Conservation (phyloP, 305 asterid species). For the Solanum hybrid region DNA sequence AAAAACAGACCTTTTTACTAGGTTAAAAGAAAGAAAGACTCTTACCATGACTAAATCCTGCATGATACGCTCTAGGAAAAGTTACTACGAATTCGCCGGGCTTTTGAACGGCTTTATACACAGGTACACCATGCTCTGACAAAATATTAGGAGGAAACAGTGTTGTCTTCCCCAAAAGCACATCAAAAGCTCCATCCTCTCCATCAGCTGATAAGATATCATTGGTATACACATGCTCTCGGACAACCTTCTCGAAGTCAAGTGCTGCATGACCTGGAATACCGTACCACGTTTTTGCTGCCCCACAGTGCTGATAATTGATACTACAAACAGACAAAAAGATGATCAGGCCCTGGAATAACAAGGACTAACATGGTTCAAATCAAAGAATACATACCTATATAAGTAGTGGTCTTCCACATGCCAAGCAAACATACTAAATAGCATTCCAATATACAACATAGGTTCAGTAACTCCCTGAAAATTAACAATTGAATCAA, state of each 20-base stretch:
- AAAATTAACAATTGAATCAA: constrained; percentile 5
- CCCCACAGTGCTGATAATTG: constrained; percentile 97
- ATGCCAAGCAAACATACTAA: constrained; percentile 98
- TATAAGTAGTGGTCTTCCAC: constrained; percentile 97
- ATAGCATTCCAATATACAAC: constrained; percentile 94
- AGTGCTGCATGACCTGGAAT: constrained; percentile 89
- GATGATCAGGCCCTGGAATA: neutral
- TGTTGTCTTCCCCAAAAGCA: constrained; percentile 90
- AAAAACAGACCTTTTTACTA: neutral
- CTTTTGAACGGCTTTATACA: constrained; percentile 87
- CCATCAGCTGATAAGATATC: constrained; percentile 71
- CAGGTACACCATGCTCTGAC: constrained; percentile 73
- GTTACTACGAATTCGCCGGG: constrained; percentile 92
- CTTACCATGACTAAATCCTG: constrained; percentile 97
- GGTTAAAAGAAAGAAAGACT: neutral
- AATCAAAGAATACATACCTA: constrained; percentile 35
- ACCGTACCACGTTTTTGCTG: constrained; percentile 98
- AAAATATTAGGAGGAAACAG: constrained; percentile 85
- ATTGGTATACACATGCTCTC: constrained; percentile 61
- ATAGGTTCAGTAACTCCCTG: constrained; percentile 99
- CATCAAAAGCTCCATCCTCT: constrained; percentile 94
- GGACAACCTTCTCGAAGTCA: constrained; percentile 77
- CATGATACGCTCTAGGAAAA: constrained; percentile 95
- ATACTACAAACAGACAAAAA: constrained; percentile 39
- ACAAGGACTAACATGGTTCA: neutral